Base-by-base conservation (phyloP, 495 filamentous ascomycete genomes). In the Penicillium soppii region DNA sequence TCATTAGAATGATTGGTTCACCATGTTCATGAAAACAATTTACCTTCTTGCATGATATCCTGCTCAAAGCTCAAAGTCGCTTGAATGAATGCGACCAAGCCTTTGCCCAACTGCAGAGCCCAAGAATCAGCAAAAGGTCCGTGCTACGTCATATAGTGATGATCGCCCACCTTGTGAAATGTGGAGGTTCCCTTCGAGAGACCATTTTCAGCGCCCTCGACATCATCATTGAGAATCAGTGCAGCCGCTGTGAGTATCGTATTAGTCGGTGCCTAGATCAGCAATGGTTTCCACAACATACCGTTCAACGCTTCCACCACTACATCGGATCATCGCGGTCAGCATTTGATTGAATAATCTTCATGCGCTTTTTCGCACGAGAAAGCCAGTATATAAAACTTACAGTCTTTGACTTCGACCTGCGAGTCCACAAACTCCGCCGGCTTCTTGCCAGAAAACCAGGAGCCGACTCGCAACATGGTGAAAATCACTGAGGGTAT, bases 61-160 rank as follows among this genome's bases (percentile, higher is more conserved):
- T 92, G 89, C 69, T 98, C 94, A 62, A 96, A 95, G 5, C 95
- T 92, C 8, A 98, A 71, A 10, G 91, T 88, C 33, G 91, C 91
- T 55, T 82, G 78, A 61, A 98, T 84, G 58, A 97, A 97, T 25
- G 80, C 81, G 35, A 92, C 82, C 22, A 96, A 82, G 30, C 90
- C 89, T 61, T 85, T 75, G 7, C 89, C 94, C 17, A 97, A 77
- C 77, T 90, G 66, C 46, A 51, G 30, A n/a, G 29, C 43, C 39
- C 37, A 15, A 26, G 26, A 10, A 36, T 62, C 52, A 62, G 58
- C 39, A 21, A 1, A 17, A 21, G 13, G 29, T 10, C 3, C n/a
- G 12, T 32, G 17, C 37, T 48, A 55, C 48, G 37, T 57, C 42
- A 58, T 44, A 56, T 50, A 39, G 32, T 21, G 22, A 23, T 16